Conservation (phyloP, 441 rosid species). For the Jatropha multifida region DNA sequence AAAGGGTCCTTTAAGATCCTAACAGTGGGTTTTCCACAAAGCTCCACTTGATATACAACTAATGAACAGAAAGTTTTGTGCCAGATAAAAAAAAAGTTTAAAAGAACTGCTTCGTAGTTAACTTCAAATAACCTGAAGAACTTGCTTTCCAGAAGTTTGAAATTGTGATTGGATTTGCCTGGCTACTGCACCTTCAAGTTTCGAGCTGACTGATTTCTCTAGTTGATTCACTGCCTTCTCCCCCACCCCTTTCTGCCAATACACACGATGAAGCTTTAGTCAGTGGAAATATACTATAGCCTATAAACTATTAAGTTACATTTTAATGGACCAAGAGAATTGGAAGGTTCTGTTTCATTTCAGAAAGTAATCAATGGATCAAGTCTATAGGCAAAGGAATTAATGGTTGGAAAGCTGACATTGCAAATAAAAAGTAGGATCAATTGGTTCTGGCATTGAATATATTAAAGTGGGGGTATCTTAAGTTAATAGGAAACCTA, state of each 20-base stretch:
- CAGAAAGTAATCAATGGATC: constrained; percentile 10
- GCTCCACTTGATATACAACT: not conserved
- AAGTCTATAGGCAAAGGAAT: constrained; percentile 3
- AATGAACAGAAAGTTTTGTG: not conserved
- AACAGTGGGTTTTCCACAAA: not conserved
- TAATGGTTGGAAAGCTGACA: not conserved
- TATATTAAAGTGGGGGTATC: not conserved
- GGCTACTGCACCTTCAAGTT: constrained; percentile 62
- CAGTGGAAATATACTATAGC: not conserved
- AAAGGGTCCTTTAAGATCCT: not conserved
- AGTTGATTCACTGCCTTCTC: constrained; percentile 67
- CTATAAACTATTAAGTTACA: not conserved
- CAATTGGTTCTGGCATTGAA: constrained; percentile 7
- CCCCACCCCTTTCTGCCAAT: constrained; percentile 69
- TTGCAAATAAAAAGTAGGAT: constrained; percentile 5
- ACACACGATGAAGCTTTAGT: not conserved
- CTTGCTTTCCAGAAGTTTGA: constrained; percentile 82
- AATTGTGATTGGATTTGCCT: constrained; percentile 79
- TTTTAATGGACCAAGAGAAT: constrained; percentile 3
- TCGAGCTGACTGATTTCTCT: constrained; percentile 63
- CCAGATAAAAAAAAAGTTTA: not conserved
- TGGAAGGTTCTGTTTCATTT: constrained; percentile 8
- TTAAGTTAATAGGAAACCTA: not conserved
- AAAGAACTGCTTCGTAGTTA: constrained; percentile 11
- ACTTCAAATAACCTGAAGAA: constrained; percentile 55